Evolutionary conservation across 352 stramenopile genomes (phyloP).

Genomic region (Phytophthora sp.): DNA sequence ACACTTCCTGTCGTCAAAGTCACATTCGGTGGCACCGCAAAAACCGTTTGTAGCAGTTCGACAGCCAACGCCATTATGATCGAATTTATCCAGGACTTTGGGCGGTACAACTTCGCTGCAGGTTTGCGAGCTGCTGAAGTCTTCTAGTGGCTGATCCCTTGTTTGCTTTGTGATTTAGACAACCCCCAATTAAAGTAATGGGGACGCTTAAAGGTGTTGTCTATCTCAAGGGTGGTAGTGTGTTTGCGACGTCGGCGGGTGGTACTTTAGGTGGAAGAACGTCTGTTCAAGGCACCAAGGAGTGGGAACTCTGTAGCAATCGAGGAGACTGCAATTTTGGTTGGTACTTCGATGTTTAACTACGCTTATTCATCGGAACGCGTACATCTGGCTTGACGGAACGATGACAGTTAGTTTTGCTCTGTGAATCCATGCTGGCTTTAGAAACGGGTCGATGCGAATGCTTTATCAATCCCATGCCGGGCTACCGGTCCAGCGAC

Average conservation of each 20-base stretch:
- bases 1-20: slow-evolving; percentile 51
- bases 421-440: background rate
- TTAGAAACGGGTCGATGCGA: slow-evolving; percentile 54
- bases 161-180: slow-evolving; percentile 32
- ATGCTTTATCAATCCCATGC: slow-evolving; percentile 75
- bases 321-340: slow-evolving; percentile 84
- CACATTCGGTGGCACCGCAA: slow-evolving; percentile 46
- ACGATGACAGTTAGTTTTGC: background rate
- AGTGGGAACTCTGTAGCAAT: slow-evolving; percentile 90
- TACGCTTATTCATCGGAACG: too few species aligned
- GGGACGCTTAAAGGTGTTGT: slow-evolving; percentile 37
- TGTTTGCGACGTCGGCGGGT: slow-evolving; percentile 55
- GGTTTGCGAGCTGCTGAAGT: background rate
- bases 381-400: background rate
- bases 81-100: slow-evolving; percentile 68
- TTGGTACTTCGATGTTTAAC: slow-evolving; percentile 3
- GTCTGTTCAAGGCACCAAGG: slow-evolving; percentile 84
- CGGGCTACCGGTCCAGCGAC: slow-evolving; percentile 81
- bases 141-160: slow-evolving; percentile 12
- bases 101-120: slow-evolving; percentile 41
- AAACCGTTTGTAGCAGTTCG: slow-evolving; percentile 49
- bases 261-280: slow-evolving; percentile 47
- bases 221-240: slow-evolving; percentile 53
- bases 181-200: slow-evolving; percentile 67
- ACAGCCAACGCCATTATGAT: slow-evolving; percentile 59